Conservation (phyloP, 2,329 filamentous ascomycete species). For the Ceratocystis alfenasii region DNA sequence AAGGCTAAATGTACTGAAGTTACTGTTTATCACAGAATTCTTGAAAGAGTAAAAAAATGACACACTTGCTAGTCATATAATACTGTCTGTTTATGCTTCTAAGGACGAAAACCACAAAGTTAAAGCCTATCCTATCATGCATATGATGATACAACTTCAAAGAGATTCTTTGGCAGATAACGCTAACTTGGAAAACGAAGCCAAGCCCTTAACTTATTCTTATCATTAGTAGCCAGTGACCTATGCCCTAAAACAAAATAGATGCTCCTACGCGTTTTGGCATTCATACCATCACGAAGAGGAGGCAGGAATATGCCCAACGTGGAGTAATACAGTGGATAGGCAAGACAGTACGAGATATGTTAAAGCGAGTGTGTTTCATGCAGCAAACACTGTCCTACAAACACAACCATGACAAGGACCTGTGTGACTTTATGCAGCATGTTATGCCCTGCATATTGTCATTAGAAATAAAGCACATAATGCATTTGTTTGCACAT, state of each 20-base stretch:
- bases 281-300: background rate
- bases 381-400: slow-evolving; percentile 19
- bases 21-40: background rate
- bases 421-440: background rate
- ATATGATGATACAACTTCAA: background rate
- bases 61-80: background rate
- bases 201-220: background rate
- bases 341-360: slow-evolving; percentile 12
- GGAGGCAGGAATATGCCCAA: background rate
- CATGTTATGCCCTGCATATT: background rate
- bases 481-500: background rate
- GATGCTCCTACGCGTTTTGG: background rate
- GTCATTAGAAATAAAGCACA: background rate
- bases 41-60: background rate
- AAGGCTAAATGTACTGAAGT: background rate
- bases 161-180: background rate
- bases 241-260: background rate
- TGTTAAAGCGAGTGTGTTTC: slow-evolving; percentile 13
- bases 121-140: no score
- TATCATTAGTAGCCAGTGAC: background rate
- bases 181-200: background rate
- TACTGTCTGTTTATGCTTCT: background rate
- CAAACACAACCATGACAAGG: slow-evolving; percentile 10
- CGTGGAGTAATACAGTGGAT: no score
- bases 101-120: background rate